Base-by-base conservation (phyloP, 345 rosid species). In the Salix dunnii region DNA sequence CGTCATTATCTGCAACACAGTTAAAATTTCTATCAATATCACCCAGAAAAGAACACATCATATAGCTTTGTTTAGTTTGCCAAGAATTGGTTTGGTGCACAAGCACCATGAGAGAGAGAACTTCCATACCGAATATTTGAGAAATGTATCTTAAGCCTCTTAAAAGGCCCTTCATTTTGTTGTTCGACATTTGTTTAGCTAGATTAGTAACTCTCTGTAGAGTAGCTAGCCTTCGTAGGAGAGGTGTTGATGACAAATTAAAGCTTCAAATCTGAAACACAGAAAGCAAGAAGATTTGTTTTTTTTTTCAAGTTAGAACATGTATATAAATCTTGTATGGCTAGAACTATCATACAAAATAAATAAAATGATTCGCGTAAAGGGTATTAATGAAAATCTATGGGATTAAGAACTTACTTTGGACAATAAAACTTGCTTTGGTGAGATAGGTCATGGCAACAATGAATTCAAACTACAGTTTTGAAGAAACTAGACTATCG, bases 121-220 rank as follows among this genome's bases (percentile, higher is more conserved):
- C 23, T 55, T 71, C 20, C 63, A 6, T 79, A 92, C 97, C 97
- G 81, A 92, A 92, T 30, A 92, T 89, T 76, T 90, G 90, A 81
- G 94, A 89, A 65, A 92, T 92, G 83, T 89, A 92, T 80, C 94
- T 80, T 2, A 92, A 87, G 64, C 94, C 94, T 76, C 86, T 92
- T 58, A 92, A 77, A 42, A 92, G 91, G 79, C 94, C 91, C 81
- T 92, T 92, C 94, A 92, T 85, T 88, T 87, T 91, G 77, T 80
- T 78, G 90, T 87, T 90, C 66, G 91, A 81, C 88, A 88, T 86
- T 72, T 69, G 58, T 14, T 8, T 17, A 33, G 5, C 49, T 53
- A 51, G 38, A 23, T 73, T 7, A 38, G 6, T 35, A 40, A 17
- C 9, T 25, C 21, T 31, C 5, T 4, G 28, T 21, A 3, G 23